A percentile compares a stretch with the other conserved stretches of the same genome.
Conservation (phyloP, 495 filamentous ascomycete species). For the Neurospora hispaniola region DNA sequence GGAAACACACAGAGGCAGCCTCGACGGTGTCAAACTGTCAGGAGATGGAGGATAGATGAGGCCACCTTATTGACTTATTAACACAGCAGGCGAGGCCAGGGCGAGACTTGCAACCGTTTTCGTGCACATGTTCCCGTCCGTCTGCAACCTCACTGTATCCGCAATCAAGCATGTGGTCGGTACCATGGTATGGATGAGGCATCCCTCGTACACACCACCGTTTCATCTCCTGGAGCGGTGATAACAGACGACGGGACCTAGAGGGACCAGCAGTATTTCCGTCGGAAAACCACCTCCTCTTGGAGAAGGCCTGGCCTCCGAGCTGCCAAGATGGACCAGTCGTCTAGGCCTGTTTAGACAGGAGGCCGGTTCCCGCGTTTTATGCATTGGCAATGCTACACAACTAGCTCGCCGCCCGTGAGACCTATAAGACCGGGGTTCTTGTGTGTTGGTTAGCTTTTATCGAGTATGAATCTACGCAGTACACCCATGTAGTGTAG, state of each 20-base stretch:
- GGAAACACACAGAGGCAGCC: not conserved
- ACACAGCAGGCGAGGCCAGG: not conserved
- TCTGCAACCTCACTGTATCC: not conserved
- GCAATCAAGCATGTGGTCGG: not conserved
- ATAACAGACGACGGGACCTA: not conserved
- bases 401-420: not conserved
- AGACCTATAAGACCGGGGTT: constrained; percentile 7
- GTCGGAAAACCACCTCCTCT: constrained; percentile 11
- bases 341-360: constrained; percentile 16
- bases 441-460: not conserved
- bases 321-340: constrained; percentile 11
- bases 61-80: not conserved
- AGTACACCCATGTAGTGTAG: not conserved
- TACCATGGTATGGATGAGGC: not conserved
- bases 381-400: constrained; percentile 6
- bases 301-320: constrained; percentile 8
- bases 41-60: not conserved
- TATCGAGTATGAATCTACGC: not conserved
- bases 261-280: constrained; percentile 5
- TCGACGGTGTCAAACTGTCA: not conserved
- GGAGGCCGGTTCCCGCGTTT: constrained; percentile 25
- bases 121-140: not conserved
- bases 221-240: not conserved
- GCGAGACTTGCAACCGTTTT: not conserved
- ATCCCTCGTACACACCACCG: not conserved